Conservation (phyloP, 2,329 filamentous ascomycete genomes). For the Chaetomium sp. region DNA sequence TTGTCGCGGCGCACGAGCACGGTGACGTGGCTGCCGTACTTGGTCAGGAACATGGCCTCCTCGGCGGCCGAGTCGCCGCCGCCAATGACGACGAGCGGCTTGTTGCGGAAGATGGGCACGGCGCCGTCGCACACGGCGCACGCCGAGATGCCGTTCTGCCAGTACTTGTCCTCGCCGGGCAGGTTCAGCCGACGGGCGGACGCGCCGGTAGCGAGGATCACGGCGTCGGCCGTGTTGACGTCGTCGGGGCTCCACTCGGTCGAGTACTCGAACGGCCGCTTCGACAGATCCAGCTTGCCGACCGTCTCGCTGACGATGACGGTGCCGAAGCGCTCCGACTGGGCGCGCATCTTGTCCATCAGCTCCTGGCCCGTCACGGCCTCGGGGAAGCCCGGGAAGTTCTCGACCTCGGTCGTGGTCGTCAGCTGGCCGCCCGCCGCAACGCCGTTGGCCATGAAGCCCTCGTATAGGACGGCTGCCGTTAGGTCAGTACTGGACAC, state of each 20-base stretch:
- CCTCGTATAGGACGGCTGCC: conserved; percentile 86
- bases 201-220: conserved; percentile 95
- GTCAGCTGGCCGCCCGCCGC: conserved; percentile 96
- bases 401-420: conserved; percentile 97
- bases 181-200: conserved; percentile 84
- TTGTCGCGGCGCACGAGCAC: conserved; percentile 88
- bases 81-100: conserved; percentile 92
- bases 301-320: conserved; percentile 93
- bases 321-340: conserved; percentile 91
- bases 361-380: conserved; percentile 84
- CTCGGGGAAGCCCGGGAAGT: conserved; percentile 92
- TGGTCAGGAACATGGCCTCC: conserved; percentile 95
- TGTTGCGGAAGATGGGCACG: conserved; percentile 95
- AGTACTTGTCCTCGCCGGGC: conserved; percentile 89
- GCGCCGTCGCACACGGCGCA: conserved; percentile 98
- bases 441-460: conserved; percentile 95
- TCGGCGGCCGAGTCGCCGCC: conserved; percentile 96
- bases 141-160: conserved; percentile 94
- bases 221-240: conserved; percentile 82
- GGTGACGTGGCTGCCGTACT: conserved; percentile 93
- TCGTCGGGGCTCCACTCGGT: conserved; percentile 84
- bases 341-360: conserved; percentile 94
- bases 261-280: conserved; percentile 88
- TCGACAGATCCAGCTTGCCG: conserved; percentile 79
- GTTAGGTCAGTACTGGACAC: not conserved